phyloP scores from a whole-genome alignment of 805 yeast genomes.

The Millerozyma miso region DNA sequence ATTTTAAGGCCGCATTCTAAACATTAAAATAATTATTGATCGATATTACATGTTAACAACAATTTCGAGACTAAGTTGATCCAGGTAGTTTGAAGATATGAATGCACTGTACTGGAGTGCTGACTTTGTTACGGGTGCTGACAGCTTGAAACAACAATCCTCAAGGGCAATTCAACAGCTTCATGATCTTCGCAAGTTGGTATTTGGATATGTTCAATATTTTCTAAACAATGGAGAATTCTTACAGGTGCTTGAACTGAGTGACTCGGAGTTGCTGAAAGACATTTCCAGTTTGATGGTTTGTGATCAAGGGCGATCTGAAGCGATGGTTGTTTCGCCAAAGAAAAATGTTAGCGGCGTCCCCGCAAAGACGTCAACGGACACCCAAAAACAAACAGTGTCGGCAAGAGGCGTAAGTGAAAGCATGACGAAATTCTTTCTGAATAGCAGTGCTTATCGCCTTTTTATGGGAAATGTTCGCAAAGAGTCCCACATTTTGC shows the following conservation, averaged over 20 bases:
- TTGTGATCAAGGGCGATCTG: background rate
- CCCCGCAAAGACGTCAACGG: background rate
- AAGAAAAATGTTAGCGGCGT: constrained; percentile 2
- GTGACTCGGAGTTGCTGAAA: constrained; percentile 18
- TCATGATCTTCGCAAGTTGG: constrained; percentile 36
- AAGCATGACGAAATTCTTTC: constrained; percentile 3
- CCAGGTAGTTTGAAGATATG: background rate
- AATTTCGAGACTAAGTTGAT: background rate
- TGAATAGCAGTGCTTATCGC: constrained; percentile 5
- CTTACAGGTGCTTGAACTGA: constrained; percentile 22
- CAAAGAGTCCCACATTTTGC: constrained; percentile 20
- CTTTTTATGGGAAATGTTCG: constrained; percentile 16
- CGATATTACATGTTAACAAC: background rate
- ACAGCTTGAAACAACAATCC: constrained; percentile 25
- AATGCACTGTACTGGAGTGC: constrained; percentile 33
- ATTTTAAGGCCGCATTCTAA: background rate
- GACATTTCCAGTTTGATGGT: constrained; percentile 12
- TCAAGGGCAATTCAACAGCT: constrained; percentile 31
- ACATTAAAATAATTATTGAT: too few relatives aligned
- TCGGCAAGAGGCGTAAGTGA: constrained; percentile 1
- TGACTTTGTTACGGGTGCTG: constrained; percentile 36
- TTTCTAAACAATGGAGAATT: constrained; percentile 32
- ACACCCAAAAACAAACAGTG: constrained; percentile 1
- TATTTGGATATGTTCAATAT: constrained; percentile 33
- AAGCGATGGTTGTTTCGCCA: background rate